phyloP scores from a whole-genome alignment of 345 rosid genomes.

The Aquilaria sinensis region DNA sequence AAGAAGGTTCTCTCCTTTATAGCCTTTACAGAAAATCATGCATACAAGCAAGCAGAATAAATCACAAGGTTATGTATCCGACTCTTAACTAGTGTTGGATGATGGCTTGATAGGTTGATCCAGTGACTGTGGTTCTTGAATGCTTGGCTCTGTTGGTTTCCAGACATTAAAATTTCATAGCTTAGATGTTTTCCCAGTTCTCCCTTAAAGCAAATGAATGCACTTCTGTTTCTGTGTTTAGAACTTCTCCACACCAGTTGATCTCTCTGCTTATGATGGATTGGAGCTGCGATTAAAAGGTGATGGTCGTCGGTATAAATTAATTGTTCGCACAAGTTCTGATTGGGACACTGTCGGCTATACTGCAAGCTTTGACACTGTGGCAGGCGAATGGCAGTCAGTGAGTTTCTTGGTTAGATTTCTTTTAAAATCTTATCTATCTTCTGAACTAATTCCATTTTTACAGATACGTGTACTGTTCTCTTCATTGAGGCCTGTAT shows the following conservation, averaged over 20 bases:
- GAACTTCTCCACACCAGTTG: conserved; percentile 73
- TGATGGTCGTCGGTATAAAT: conserved; percentile 81
- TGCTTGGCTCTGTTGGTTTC: no score
- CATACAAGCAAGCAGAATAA: no score
- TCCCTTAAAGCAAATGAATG: no score
- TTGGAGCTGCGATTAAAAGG: conserved; percentile 74
- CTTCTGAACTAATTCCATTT: neutral
- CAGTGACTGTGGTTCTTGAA: no score
- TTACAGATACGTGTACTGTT: conserved; percentile 65
- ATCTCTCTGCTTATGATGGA: conserved; percentile 92
- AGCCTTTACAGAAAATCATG: no score
- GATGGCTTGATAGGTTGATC: no score
- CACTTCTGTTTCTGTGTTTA: conserved; percentile 21
- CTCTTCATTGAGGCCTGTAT: conserved; percentile 77
- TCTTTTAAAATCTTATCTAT: neutral
- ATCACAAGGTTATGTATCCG: no score
- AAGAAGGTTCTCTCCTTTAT: no score
- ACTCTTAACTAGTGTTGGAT: no score
- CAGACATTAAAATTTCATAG: no score
- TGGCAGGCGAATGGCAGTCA: conserved; percentile 80
- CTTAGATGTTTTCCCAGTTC: no score
- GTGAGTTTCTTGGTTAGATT: conserved; percentile 26
- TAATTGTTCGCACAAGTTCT: conserved; percentile 62
- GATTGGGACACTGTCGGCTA: conserved; percentile 97
- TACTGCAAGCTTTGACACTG: conserved; percentile 74